Evolutionary conservation across 352 stramenopile genomes (phyloP), one percentile per base, ranked within the genome.

Genomic region (Globisporangium apiculatum): DNA sequence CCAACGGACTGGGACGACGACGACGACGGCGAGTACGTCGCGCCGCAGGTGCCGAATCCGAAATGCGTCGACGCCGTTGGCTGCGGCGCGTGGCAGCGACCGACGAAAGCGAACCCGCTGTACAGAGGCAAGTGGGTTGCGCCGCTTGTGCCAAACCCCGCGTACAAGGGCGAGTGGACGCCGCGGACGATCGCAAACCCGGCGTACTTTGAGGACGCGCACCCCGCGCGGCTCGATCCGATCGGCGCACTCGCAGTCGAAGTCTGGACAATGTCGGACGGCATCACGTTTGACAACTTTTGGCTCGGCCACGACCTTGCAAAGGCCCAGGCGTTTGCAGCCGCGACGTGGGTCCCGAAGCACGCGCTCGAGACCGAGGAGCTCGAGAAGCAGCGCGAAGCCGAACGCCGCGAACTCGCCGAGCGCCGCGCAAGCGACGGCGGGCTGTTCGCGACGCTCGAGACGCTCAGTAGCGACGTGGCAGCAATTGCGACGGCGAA

Each of bases 1-100:
- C 93, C 93, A 1, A 83, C 96, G 53, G 93, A 98, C 69, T 98
- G 93, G 93, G 91, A 98, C 48, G 93, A 98, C 53, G 88, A 96
- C 55, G 79, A 97, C 50, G 91, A 98, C 42, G 92, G 92, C 15
- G 82, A 97, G 36, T 98, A 86, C 71, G 71, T 98, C 31, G 62
- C 87, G 7, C 89, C 86, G n/a, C 68, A 90, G 70, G 83, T 98
- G 38, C 61, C 75, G 1, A 98, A 98, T 69, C 90, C 91, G 0
- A 89, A 89, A 60, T 98, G 92, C 53, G 75, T 77, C 1, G 51
- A 69, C 0, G 84, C 77, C 10, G 82, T 82, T 52, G 93, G 93
- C n/a, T 98, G 92, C 59, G 94, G 94, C n/a, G 66, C 86, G 62
- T 98, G 94, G 94, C 74, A 78, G 50, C 74, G 68, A 31, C 89